These are phyloP conservation scores for Ephemerocybe angulata DNA, from an alignment of 768 basidiomycete species.

Conservation along the genomic window DNA sequence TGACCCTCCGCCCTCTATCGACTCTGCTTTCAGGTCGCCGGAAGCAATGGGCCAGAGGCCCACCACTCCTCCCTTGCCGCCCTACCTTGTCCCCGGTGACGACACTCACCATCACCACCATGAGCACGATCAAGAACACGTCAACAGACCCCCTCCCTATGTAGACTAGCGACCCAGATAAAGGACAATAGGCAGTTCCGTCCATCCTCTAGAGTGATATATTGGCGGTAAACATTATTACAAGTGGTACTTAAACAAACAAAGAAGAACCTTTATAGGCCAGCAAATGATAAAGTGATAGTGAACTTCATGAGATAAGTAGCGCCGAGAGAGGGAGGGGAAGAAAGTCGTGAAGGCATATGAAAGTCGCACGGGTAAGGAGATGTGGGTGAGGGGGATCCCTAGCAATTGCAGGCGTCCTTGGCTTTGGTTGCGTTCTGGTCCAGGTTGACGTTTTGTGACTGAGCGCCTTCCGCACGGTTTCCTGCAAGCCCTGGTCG, in stretches of 20 bases:
- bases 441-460: constrained; percentile 67
- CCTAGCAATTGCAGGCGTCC: constrained; percentile 81
- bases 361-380: constrained; percentile 6
- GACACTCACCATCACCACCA: constrained; percentile 37
- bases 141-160: constrained; percentile 59
- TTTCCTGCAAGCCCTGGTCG: constrained; percentile 55
- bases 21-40: constrained; percentile 69
- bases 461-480: constrained; percentile 48
- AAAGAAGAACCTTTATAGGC: constrained; percentile 12
- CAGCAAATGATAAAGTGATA: constrained; percentile 16
- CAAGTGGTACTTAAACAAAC: constrained; percentile 14
- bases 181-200: constrained; percentile 11
- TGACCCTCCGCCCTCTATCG: constrained; percentile 85
- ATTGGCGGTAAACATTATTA: constrained; percentile 17
- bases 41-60: constrained; percentile 36
- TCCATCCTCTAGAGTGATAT: constrained; percentile 16
- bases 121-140: constrained; percentile 46
- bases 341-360: constrained; percentile 20
- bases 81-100: constrained; percentile 60
- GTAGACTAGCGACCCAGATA: constrained; percentile 38
- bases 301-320: constrained; percentile 30
- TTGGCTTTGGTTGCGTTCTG: constrained; percentile 63
- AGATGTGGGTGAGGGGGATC: constrained; percentile 6
- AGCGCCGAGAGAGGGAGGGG: constrained; percentile 6
- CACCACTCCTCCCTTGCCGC: constrained; percentile 65